Conservation (phyloP, 108 stramenopile genomes). For the Cyclotella atomus region DNA sequence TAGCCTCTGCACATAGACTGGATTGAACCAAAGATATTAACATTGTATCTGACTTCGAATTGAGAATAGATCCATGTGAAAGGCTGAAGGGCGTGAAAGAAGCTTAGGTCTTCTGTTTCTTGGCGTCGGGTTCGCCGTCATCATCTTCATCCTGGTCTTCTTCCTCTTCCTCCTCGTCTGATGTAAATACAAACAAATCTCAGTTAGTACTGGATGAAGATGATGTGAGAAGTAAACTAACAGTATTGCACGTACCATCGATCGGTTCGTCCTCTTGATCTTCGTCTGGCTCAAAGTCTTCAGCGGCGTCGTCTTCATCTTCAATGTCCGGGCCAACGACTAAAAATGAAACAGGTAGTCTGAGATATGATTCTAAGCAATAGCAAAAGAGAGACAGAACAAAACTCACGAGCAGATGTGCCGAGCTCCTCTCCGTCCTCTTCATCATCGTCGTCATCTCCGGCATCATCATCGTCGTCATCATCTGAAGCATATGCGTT, state of each 20-base stretch:
- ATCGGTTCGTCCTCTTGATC: constrained; percentile 13
- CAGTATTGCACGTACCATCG: too few relatives aligned
- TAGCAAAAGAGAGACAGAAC: background rate
- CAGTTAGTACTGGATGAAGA: too few relatives aligned
- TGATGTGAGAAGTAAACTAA: too few relatives aligned
- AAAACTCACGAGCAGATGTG: constrained; percentile 18
- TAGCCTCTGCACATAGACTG: background rate
- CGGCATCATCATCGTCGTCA: constrained; percentile 14
- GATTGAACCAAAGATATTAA: background rate
- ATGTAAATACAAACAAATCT: too few relatives aligned
- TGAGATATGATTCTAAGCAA: background rate
- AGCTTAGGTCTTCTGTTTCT: constrained; percentile 23
- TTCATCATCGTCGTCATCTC: constrained; percentile 13
- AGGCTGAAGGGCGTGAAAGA: constrained; percentile 1
- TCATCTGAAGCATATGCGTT: background rate
- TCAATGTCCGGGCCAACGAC: constrained; percentile 28
- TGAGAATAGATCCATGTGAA: background rate
- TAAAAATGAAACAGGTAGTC: background rate
- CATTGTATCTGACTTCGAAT: constrained; percentile 7
- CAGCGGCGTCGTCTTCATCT: constrained; percentile 23
- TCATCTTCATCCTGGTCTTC: constrained; percentile 14
- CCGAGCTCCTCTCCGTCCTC: constrained; percentile 17
- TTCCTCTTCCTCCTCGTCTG: constrained; percentile 18
- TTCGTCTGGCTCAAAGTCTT: constrained; percentile 22
- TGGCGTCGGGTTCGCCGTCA: constrained; percentile 11